Conservation (phyloP, 495 filamentous ascomycete genomes). For the Bombardia bombarda region DNA sequence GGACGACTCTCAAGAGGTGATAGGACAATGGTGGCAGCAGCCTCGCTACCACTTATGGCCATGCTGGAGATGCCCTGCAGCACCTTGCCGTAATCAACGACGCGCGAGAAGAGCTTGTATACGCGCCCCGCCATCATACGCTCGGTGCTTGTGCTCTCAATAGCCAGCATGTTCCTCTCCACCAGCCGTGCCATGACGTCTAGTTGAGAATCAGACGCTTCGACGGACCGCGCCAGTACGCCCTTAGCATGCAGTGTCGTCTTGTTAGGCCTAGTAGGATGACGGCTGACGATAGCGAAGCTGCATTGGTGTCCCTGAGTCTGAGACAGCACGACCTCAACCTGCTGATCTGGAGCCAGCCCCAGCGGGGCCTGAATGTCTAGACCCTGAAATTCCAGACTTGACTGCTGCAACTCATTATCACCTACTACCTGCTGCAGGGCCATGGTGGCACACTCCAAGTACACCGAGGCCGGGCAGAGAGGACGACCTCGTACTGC, state of each 20-base stretch:
- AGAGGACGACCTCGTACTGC: slow-evolving; percentile 13
- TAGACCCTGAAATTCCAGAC: slow-evolving; percentile 1
- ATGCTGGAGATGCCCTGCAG: slow-evolving; percentile 36
- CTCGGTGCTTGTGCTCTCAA: background rate
- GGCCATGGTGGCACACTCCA: slow-evolving; percentile 23
- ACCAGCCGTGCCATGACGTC: background rate
- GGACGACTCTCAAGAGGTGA: background rate
- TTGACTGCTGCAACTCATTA: background rate
- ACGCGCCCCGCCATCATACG: background rate
- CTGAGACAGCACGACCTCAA: no score
- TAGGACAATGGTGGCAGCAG: background rate
- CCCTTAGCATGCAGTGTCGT: no score
- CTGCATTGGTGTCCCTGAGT: no score
- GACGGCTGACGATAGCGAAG: no score
- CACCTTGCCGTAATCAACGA: slow-evolving; percentile 11
- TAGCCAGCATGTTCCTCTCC: background rate
- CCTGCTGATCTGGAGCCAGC: no score
- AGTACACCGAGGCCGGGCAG: slow-evolving; percentile 32
- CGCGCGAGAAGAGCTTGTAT: slow-evolving; percentile 11
- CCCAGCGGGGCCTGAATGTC: slow-evolving; percentile 1
- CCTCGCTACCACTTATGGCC: slow-evolving; percentile 15
- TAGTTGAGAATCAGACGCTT: no score
- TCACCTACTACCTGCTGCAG: slow-evolving; percentile 7
- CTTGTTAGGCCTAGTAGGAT: no score
- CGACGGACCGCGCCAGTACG: no score